These are phyloP conservation scores for Fusarium equiseti DNA, from an alignment of 2,329 filamentous ascomycete species.

Conservation along the genomic window DNA sequence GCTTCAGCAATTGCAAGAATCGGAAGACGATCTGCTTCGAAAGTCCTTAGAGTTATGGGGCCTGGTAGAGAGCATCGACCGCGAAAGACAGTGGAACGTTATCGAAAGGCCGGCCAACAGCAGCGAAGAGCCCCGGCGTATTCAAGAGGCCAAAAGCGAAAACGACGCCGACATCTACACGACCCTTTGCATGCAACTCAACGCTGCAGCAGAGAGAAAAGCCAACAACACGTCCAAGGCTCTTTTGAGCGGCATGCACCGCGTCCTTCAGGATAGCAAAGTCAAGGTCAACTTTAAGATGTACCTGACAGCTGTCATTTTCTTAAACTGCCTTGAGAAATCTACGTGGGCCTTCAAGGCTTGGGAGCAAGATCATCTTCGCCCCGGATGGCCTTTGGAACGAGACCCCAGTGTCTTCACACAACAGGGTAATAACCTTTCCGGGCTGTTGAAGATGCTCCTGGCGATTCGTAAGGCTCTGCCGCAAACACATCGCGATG, in stretches of 20 bases:
- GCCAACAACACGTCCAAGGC: constrained; percentile 69
- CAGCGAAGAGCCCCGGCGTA: constrained; percentile 57
- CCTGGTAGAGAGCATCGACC: constrained; percentile 73
- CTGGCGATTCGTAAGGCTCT: constrained; percentile 70
- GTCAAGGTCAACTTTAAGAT: constrained; percentile 70
- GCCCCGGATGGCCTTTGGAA: constrained; percentile 71
- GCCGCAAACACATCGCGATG: constrained; percentile 62
- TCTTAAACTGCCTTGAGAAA: constrained; percentile 75
- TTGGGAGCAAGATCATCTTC: constrained; percentile 73
- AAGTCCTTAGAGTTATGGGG: constrained; percentile 74
- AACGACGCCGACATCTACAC: constrained; percentile 69
- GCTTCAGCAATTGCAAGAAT: constrained; percentile 58
- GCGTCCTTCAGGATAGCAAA: constrained; percentile 71
- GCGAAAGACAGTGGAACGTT: constrained; percentile 72
- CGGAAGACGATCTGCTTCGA: constrained; percentile 66
- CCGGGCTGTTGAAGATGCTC: constrained; percentile 71
- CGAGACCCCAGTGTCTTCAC: constrained; percentile 67
- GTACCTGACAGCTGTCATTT: constrained; percentile 71
- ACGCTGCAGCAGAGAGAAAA: constrained; percentile 73
- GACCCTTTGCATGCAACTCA: constrained; percentile 73
- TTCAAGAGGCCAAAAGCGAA: constrained; percentile 62
- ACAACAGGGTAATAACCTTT: constrained; percentile 69
- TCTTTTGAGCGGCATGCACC: constrained; percentile 71
- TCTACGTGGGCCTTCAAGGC: constrained; percentile 77
- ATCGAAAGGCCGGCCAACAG: constrained; percentile 60